Evolutionary conservation across 78 protist species (phyloP), one percentile per base, ranked within the genome.

Genomic region (Dictyostelium firmibasis): DNA sequence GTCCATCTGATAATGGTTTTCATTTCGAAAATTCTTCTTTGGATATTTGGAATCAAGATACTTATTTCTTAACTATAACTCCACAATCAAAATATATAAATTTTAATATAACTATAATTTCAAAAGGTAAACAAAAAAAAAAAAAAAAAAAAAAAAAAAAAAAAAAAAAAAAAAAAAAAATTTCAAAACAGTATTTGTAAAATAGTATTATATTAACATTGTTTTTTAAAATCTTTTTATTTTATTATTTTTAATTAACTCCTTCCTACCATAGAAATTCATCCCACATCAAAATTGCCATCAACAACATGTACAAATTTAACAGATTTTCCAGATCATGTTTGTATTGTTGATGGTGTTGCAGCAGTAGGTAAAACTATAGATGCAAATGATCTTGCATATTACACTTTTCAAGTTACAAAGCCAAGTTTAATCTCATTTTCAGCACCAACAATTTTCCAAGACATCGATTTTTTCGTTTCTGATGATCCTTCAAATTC

Each of bases 1-100:
- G 94, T 69, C 94, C 94, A 64, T 67, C 88, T n/a, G 94, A 89
- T 69, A 89, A 89, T 69, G 62, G 62, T 33, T 77, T 77, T 23
- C 36, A 16, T 11, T 4, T 7, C 33, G 79, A 72, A 2, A 9
- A 11, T 31, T 3, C 16, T 13, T 5, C 36, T 33, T 14, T 72
- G 5, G 79, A 35, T 77, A n/a, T 9, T 43, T 89, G 87, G 86
- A 89, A 69, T 11, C 43, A 18, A 18, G 36, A 62, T 47, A 89
- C 94, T n/a, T 89, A 89, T 81, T 89, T 89, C 36, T 64, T 89
- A 2, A 44, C 67, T 0, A 31, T 89, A 10, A 41, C 69, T 1
- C 83, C 94, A 41, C 31, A 44, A 10, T 35, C 83, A 18, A 23
- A 29, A 18, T 47, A 27, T 18, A 38, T 33, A 13, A 14, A 72